Percentiles rank a stretch among this genome's conserved stretches.
phyloP scores from a whole-genome alignment of 108 stramenopile genomes.

The Discostella stelligeroides region DNA sequence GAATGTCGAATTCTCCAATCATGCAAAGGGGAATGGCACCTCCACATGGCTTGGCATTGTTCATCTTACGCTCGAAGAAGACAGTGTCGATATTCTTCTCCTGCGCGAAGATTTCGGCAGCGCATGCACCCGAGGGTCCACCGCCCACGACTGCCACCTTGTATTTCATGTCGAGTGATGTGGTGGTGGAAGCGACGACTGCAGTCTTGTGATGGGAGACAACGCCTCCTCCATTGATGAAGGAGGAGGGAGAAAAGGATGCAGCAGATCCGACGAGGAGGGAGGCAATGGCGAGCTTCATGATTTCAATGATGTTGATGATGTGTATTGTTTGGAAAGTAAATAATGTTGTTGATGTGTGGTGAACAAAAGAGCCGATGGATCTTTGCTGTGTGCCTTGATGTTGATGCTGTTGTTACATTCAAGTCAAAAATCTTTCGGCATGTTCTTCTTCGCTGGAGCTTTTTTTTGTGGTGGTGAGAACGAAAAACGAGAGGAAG shows the following conservation, averaged over 20 bases:
- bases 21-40: slow-evolving; percentile 99
- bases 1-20: slow-evolving; percentile 98
- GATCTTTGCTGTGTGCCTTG: too few relatives aligned
- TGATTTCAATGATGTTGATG: background rate
- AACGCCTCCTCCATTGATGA: slow-evolving; percentile 32
- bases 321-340: background rate
- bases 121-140: slow-evolving; percentile 96
- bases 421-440: background rate
- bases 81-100: slow-evolving; percentile 93
- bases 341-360: background rate
- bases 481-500: too few relatives aligned
- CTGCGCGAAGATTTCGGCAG: slow-evolving; percentile 96
- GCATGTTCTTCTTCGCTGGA: slow-evolving; percentile 9
- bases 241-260: slow-evolving; percentile 62
- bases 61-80: slow-evolving; percentile 97
- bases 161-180: slow-evolving; percentile 83
- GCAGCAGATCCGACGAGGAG: slow-evolving; percentile 12
- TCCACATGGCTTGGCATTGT: slow-evolving; percentile 99
- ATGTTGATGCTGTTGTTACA: too few relatives aligned
- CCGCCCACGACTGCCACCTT: slow-evolving; percentile 97
- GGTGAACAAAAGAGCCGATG: too few relatives aligned
- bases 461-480: too few relatives aligned
- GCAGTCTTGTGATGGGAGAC: slow-evolving; percentile 54
- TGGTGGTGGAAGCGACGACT: slow-evolving; percentile 36
- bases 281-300: slow-evolving; percentile 15